Percentiles rank a stretch among this genome's conserved stretches.
Evolutionary conservation across 805 yeast genomes (phyloP).

Genomic region (Candida nitratophila): DNA sequence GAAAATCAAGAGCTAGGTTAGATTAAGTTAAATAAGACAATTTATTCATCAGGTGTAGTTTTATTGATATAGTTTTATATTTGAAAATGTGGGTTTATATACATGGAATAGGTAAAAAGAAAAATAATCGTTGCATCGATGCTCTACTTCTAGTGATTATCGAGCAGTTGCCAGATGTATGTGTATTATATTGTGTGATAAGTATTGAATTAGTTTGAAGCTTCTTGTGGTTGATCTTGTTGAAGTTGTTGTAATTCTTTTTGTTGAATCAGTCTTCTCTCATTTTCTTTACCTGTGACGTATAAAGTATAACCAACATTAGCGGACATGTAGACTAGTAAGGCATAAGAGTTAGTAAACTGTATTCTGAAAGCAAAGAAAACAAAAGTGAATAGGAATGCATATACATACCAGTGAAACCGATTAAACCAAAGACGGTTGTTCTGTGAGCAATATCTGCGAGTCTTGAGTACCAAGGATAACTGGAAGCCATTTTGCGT

Average conservation of each 20-base stretch:
- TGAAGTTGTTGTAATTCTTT: constrained; percentile 19
- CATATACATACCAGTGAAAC: constrained; percentile 28
- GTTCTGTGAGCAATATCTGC: constrained; percentile 69
- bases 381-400: too few relatives aligned
- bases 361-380: neutral
- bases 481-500: constrained; percentile 35
- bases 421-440: constrained; percentile 60
- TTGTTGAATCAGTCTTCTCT: constrained; percentile 31
- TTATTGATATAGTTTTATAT: neutral
- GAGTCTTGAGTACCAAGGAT: constrained; percentile 72
- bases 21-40: neutral
- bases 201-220: constrained; percentile 1
- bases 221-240: constrained; percentile 9
- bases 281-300: constrained; percentile 45
- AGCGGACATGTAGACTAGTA: constrained; percentile 36
- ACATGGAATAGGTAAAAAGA: neutral
- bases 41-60: too few relatives aligned
- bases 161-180: too few relatives aligned
- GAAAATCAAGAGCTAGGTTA: neutral
- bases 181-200: too few relatives aligned
- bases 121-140: too few relatives aligned
- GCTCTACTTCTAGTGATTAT: too few relatives aligned
- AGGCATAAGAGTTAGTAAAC: neutral
- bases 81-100: neutral
- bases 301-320: constrained; percentile 47